Percentiles rank a stretch among this genome's conserved stretches.
Evolutionary conservation across 768 basidiomycete genomes (phyloP).

Genomic region (Dacryopinax primogenitus): DNA sequence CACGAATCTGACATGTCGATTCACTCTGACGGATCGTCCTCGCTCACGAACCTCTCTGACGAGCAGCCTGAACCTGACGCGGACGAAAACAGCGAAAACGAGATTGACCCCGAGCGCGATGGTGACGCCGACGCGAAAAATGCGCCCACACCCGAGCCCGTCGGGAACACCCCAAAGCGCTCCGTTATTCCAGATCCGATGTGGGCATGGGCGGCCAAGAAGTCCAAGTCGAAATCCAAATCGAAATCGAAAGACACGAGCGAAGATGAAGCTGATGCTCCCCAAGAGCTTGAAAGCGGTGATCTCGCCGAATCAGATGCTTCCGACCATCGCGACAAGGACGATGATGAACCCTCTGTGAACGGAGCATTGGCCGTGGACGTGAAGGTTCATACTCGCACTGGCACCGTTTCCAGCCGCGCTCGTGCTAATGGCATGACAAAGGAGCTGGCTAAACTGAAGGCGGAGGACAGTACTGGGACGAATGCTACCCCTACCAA

Average conservation of each 20-base stretch:
- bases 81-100: neutral
- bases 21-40: neutral
- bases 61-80: neutral
- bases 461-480: neutral
- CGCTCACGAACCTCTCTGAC: neutral
- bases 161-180: neutral
- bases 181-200: neutral
- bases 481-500: neutral
- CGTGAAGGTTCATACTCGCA: neutral
- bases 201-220: neutral
- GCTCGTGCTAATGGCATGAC: neutral
- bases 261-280: neutral
- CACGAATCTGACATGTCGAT: neutral
- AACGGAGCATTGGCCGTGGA: neutral
- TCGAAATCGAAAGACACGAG: neutral
- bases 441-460: neutral
- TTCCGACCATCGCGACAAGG: neutral
- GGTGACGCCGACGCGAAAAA: neutral
- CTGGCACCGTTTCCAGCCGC: neutral
- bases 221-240: neutral
- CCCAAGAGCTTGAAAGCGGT: neutral
- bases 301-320: neutral
- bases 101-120: neutral
- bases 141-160: neutral
- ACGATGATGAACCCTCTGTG: neutral